Evolutionary conservation across 768 basidiomycete genomes (phyloP).

Genomic region (Hortiboletus flavorubellus): DNA sequence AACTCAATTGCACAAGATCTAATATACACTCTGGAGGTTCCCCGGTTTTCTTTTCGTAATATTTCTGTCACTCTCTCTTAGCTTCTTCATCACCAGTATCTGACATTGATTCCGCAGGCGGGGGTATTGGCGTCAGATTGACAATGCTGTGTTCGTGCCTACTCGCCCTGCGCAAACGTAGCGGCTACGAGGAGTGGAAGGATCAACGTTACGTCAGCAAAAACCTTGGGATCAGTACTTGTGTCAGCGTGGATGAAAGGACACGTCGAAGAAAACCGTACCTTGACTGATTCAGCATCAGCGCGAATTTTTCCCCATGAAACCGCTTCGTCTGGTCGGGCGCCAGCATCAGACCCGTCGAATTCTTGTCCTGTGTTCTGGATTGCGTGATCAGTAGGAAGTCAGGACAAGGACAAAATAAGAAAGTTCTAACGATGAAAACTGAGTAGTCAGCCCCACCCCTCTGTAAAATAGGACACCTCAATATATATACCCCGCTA

Average conservation of each 20-base stretch:
- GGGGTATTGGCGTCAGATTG: background rate
- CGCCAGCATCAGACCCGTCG: background rate
- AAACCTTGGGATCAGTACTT: background rate
- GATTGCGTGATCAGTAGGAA: background rate
- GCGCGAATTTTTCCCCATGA: background rate
- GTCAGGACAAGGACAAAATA: background rate
- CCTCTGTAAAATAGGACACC: background rate
- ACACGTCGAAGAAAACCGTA: background rate
- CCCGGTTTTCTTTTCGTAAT: too few species aligned
- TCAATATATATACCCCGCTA: background rate
- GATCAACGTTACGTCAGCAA: background rate
- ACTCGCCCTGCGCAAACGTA: background rate
- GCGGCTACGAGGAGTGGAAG: background rate
- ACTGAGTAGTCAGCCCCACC: background rate
- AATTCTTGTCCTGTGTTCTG: background rate
- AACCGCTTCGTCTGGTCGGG: background rate
- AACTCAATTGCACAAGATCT: too few species aligned
- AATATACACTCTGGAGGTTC: too few species aligned
- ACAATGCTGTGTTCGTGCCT: background rate
- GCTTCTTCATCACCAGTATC: background rate
- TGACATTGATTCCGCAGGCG: background rate
- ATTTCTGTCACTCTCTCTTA: too few species aligned
- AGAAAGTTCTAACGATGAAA: background rate
- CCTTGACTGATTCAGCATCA: background rate
- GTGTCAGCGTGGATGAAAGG: background rate